phyloP scores from a whole-genome alignment of 2,329 filamentous ascomycete genomes.

The Apiospora hydei region DNA sequence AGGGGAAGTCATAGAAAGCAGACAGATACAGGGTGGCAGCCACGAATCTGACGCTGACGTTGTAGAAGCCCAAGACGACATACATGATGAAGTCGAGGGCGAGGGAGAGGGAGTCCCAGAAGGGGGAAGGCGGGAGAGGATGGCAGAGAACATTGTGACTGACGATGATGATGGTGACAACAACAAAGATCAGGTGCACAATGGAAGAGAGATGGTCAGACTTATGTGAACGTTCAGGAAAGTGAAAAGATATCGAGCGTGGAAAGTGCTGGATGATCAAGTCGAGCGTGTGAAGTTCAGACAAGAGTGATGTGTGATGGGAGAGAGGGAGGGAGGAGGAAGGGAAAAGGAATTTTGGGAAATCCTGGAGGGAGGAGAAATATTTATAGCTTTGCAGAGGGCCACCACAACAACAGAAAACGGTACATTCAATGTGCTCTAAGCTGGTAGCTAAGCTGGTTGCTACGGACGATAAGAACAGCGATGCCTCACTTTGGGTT shows the following conservation, averaged over 20 bases:
- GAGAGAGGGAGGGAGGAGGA: background rate
- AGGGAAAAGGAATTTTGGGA: background rate
- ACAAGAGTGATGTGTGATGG: background rate
- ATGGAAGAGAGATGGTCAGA: background rate
- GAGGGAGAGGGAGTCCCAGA: no score
- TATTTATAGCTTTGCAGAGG: background rate
- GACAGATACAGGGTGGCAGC: background rate
- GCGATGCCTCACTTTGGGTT: background rate
- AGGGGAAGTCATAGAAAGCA: background rate
- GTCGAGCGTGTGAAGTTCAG: constrained; percentile 15
- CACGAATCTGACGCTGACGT: background rate
- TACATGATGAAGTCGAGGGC: no score
- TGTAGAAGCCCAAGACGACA: background rate
- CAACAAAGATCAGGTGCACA: constrained; percentile 21
- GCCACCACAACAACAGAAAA: background rate
- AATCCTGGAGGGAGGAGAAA: background rate
- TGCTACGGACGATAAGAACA: background rate
- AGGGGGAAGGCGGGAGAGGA: background rate
- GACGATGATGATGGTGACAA: constrained; percentile 1
- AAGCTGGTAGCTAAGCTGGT: background rate
- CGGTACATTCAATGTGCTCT: background rate
- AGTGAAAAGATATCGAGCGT: constrained; percentile 16
- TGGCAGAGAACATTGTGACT: constrained; percentile 2
- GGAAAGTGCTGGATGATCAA: constrained; percentile 5
- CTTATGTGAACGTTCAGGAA: constrained; percentile 2